Evolutionary conservation across 371 early-diverging fungal genomes (phyloP), one percentile per base, ranked within the genome.

Genomic region (Haplosporangium sp.): DNA sequence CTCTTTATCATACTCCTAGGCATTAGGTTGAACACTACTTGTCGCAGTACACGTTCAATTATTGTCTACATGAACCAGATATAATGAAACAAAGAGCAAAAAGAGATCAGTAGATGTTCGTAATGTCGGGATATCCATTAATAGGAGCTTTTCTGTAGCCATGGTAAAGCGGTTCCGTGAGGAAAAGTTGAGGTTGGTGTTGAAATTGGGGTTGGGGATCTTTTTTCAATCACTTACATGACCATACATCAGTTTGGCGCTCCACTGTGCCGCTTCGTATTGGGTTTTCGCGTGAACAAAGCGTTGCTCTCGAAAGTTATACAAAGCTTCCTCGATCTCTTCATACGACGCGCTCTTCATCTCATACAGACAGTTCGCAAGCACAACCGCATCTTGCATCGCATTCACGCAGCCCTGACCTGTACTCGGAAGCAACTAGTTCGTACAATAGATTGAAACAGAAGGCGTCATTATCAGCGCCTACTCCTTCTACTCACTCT

Each of bases 321-420:
- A 20, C 6, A 62, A 48, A 6, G 56, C 43, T 2, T 13, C 36
- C 11, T 41, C 14, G 20, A 62, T 42, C 10, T 62, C 46, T 13
- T 69, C 45, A 12, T 42, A 20, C 2, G 48, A 7, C 12, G 36
- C 20, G 1, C 48, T 20, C 36, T n/a, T 16, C 12, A 62, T 41
- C 1, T 62, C 69, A 20, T 69, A 69, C 4, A 69, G 23, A 42
- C 62, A 69, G 37, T 69, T 69, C 21, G 63, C 63, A 7, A 69
- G 41, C 4, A 69, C 10, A 12, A 52, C 58, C 1, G 69, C 43
- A 42, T 62, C 63, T 46, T 69, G 69, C 46, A 69, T 13, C 3
- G 69, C 63, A 20, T 52, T 69, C 37, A 69, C 63, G 2, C 62
- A 62, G 13, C 64, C 64, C n/a, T 64, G 64, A 37, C 69, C 69